Evolutionary conservation across 441 rosid genomes (phyloP), one percentile per base, ranked within the genome.

Genomic region (Jatropha podagrica): DNA sequence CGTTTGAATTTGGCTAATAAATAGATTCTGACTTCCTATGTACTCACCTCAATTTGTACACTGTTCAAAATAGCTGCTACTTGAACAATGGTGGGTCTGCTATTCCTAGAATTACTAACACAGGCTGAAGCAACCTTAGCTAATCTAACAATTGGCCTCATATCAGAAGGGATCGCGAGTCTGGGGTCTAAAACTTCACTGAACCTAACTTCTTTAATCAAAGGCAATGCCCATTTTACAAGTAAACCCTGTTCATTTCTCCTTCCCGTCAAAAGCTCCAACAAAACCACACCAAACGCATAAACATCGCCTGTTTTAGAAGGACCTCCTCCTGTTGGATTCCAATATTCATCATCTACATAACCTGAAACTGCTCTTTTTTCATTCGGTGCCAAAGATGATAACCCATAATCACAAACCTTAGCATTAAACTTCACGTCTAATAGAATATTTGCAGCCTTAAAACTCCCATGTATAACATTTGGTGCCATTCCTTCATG

Each of bases 61-160:
- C 80, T 85, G 70, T 77, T 90, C 84, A 94, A 83, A 82, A 94
- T 94, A 41, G 90, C 74, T 12, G 88, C 86, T 3, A 88, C 85
- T 72, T 94, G 87, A 60, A 78, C 78, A 59, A 89, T 85, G 4
- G 87, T 81, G 60, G 97, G 98, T 64, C 93, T 84, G 18, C 76
- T 86, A 72, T 83, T 86, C 81, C 93, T 88, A 37, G 89, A 86
- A 69, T 94, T 94, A 17, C 85, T 84, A 11, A 89, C 94, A 67
- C 98, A 94, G 60, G 95, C 94, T 20, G 80, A 79, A 73, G 98
- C 95, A 54, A 92, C 97, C 48, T 88, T 90, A 2, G 89, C 92
- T 74, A 92, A 66, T 81, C 97, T 88, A n/a, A 84, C 84, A 65
- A 90, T 75, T 72, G 88, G 75, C 40, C 81, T 88, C 37, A 77